Conservation (phyloP, 352 stramenopile genomes). For the Phytopythium delawarense region DNA sequence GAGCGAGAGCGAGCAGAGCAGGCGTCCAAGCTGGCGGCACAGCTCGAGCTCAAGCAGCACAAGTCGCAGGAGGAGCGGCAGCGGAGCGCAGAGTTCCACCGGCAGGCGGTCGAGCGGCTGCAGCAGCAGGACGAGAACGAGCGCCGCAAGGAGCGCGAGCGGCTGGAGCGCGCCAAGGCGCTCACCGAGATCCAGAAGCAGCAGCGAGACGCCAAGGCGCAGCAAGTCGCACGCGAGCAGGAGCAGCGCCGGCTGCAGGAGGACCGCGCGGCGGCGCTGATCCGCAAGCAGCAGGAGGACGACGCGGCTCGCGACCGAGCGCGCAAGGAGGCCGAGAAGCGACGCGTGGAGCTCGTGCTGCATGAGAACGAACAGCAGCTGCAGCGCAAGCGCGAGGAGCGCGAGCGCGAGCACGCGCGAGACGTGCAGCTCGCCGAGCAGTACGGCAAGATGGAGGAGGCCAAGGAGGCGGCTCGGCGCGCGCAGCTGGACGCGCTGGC, state of each 20-base stretch:
- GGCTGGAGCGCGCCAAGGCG: conserved; percentile 48
- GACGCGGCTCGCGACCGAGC: conserved; percentile 43
- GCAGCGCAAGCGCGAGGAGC: conserved; percentile 48
- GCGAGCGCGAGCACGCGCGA: conserved; percentile 46
- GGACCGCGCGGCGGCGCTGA: conserved; percentile 36
- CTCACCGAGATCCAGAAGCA: conserved; percentile 69
- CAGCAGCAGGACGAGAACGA: conserved; percentile 51
- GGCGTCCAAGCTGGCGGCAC: conserved; percentile 38
- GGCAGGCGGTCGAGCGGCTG: conserved; percentile 42
- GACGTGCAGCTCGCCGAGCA: conserved; percentile 67
- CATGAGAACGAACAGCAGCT: conserved; percentile 63
- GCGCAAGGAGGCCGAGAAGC: conserved; percentile 55
- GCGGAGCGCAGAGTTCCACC: conserved; percentile 43
- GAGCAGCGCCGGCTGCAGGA: conserved; percentile 53
- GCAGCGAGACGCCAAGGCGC: conserved; percentile 53
- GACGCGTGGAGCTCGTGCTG: conserved; percentile 50
- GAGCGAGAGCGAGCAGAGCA: conserved; percentile 30
- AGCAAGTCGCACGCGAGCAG: conserved; percentile 46
- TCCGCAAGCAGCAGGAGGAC: conserved; percentile 50
- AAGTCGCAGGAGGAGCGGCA: conserved; percentile 32
- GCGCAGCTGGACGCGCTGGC: conserved; percentile 70
- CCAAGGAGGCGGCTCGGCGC: conserved; percentile 53
- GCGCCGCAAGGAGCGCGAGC: conserved; percentile 45
- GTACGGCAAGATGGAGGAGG: conserved; percentile 71
- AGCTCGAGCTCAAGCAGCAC: conserved; percentile 47